Evolutionary conservation across 148 eudicot genomes (phyloP), one percentile per base, ranked within the genome.

Genomic region (Polygonum aviculare): DNA sequence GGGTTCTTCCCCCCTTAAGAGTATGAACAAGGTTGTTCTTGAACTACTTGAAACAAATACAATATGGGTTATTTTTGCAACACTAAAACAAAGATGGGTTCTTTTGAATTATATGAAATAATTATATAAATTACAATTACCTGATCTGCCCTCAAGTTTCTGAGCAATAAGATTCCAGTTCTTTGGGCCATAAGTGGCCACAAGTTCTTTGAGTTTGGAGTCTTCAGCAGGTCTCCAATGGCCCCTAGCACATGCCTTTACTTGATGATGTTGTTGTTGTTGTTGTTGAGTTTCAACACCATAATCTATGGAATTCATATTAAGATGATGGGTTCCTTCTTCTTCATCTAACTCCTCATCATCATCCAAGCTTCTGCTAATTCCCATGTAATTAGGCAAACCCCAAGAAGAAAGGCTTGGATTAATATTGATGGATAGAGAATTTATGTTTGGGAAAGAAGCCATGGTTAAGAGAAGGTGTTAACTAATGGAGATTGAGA

Each of bases 221-320:
- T 92, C 97, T 48, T 92, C 97, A 15, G 90, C 87, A 18, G 95
- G 95, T 57, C 93, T 87, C 97, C 97, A 92, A 75, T 92, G 97
- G 10, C 97, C 97, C 84, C 97, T 88, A 1, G 87, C 84, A 83
- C 93, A 90, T 3, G 84, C 79, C 82, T 90, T 92, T 7, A 15
- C 38, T 44, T 12, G 52, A 41, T 44, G 31, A 12, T 72, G 50
- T 5, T 41, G 35, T 31, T 72, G 51, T 19, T 45, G 36, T 84
- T 65, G 67, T 80, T 69, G 71, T 82, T 6, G 69, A 5, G 14
- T 21, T 33, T 69, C 72, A 35, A 14, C 57, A 51, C 57, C 60
- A 54, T 57, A 31, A 19, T 57, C 63, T 33, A 22, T 57, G 62
- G 62, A 55, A 12, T 55, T 55, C 4, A 57, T 3, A 57, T 22